These are phyloP conservation scores for Syncephalastrum contaminatum DNA, from an alignment of 371 early-diverging fungal species.

Conservation along the genomic window DNA sequence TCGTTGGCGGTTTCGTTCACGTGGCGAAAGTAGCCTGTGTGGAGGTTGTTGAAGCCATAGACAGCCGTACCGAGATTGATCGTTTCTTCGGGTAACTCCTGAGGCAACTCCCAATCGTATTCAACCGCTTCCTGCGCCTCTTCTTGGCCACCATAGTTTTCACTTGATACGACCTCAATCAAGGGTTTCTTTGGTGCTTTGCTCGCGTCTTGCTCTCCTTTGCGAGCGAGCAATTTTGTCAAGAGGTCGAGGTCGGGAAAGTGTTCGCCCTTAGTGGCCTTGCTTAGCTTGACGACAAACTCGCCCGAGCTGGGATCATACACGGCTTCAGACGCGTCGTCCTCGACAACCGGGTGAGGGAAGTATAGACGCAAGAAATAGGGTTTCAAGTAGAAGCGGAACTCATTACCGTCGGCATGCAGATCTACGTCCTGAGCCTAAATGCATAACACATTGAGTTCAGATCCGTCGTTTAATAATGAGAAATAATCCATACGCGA, in stretches of 20 bases:
- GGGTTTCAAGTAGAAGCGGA: conserved; percentile 78
- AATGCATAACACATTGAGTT: not conserved
- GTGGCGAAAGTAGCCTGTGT: conserved; percentile 76
- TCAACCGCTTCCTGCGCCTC: conserved; percentile 58
- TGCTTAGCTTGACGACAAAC: conserved; percentile 73
- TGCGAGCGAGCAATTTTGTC: conserved; percentile 74
- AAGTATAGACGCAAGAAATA: conserved; percentile 87
- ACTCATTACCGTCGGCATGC: conserved; percentile 69
- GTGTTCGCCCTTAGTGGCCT: conserved; percentile 73
- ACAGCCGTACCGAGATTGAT: conserved; percentile 22
- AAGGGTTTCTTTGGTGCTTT: conserved; percentile 46
- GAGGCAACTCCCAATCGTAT: conserved; percentile 88
- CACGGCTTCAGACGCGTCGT: conserved; percentile 78
- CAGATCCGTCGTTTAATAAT: conserved; percentile 1
- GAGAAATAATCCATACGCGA: conserved; percentile 49
- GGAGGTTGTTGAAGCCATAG: conserved; percentile 93
- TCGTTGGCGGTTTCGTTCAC: conserved; percentile 83
- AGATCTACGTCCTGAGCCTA: conserved; percentile 86
- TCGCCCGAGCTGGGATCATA: conserved; percentile 83
- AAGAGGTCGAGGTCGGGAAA: conserved; percentile 90
- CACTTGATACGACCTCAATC: conserved; percentile 62
- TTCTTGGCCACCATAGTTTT: conserved; percentile 25
- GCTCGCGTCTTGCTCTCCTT: conserved; percentile 40
- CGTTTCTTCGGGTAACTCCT: conserved; percentile 55
- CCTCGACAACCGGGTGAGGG: conserved; percentile 81